Evolutionary conservation across 495 filamentous ascomycete species (phyloP), one percentile per base, ranked within the genome.

Genomic region (Aspergillus diversus): DNA sequence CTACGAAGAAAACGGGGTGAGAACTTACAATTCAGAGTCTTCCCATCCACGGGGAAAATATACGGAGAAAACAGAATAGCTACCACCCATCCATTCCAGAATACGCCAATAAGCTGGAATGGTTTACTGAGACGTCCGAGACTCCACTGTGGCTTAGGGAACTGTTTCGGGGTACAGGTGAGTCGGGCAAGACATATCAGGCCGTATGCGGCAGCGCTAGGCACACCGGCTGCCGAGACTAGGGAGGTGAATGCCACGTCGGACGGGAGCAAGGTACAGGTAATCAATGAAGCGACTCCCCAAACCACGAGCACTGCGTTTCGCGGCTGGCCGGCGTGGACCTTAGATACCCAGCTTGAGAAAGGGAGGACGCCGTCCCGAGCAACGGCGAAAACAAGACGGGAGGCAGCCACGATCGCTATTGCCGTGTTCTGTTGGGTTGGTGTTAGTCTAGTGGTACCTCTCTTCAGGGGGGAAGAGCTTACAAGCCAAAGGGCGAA

Each of bases 281-380:
- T 80, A 33, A 85, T 65, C 8, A 84, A 61, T 4, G 81, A 74
- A 1, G 78, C 77, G 12, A 85, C 80, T 31, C 50, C 72, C 75
- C 81, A 83, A 63, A 85, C 81, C 31, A 85, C 81, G 54, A 81
- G 82, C 39, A 84, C 79, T 27, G 83, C 83, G 65, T 85, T 84
- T 51, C 75, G 80, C 4, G 83, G 83, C 59, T 84, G 80, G 60
- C 81, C 82, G 43, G 73, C 65, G 21, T 83, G 73, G 7, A 85
- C 81, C n/a, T 69, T 66, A 35, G 80, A 80, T 32, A 85, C 81
- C 82, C 82, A 85, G 62, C 77, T 65, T 5, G 82, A 83, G 73
- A 84, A 84, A 5, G 83, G 83, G 31, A 85, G 77, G 33, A 84
- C 83, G 39, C 82, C 82, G 64, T 85, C 83, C 47, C 83, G 78